Evolutionary conservation across 2,329 filamentous ascomycete genomes (phyloP).

Genomic region (Sporothrix euskadiensis): DNA sequence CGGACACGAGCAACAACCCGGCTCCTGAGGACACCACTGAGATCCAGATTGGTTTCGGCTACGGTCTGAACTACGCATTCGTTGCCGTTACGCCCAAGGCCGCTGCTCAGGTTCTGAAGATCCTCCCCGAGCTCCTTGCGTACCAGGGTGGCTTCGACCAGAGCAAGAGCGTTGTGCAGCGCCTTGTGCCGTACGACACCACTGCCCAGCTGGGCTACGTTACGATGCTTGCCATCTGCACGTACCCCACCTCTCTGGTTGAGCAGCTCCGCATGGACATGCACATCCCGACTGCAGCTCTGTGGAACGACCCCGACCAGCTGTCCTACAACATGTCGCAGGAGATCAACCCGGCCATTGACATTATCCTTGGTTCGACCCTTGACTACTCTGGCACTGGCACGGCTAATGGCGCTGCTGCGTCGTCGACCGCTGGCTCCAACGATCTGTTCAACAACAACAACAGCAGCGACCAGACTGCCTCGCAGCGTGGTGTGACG

Average conservation of each 20-base stretch:
- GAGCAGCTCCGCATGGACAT: slow-evolving; percentile 68
- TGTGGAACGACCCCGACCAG: slow-evolving; percentile 70
- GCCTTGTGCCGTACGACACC: slow-evolving; percentile 76
- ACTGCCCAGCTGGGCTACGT: slow-evolving; percentile 69
- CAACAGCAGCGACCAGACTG: slow-evolving; percentile 50
- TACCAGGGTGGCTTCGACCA: slow-evolving; percentile 60
- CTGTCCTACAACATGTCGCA: slow-evolving; percentile 72
- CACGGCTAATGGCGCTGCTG: slow-evolving; percentile 42
- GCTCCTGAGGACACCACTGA: slow-evolving; percentile 65
- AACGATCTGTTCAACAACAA: slow-evolving; percentile 43
- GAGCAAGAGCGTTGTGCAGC: slow-evolving; percentile 63
- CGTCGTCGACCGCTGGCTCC: slow-evolving; percentile 35
- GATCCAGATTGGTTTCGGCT: slow-evolving; percentile 83
- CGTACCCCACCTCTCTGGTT: slow-evolving; percentile 69
- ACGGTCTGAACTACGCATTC: slow-evolving; percentile 79
- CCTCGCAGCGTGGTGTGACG: slow-evolving; percentile 63
- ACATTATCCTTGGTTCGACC: slow-evolving; percentile 55
- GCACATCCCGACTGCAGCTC: slow-evolving; percentile 65
- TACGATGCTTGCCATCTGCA: slow-evolving; percentile 71
- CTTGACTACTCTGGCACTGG: slow-evolving; percentile 45
- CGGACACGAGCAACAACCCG: slow-evolving; percentile 55
- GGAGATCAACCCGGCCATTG: slow-evolving; percentile 82
- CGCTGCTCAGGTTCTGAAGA: slow-evolving; percentile 81
- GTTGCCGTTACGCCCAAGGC: slow-evolving; percentile 71
- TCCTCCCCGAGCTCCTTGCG: slow-evolving; percentile 69